Percentiles rank a stretch among this genome's conserved stretches.
These are phyloP conservation scores for Vanilla planifolia DNA, from an alignment of 106 monocot species.

Conservation along the genomic window DNA sequence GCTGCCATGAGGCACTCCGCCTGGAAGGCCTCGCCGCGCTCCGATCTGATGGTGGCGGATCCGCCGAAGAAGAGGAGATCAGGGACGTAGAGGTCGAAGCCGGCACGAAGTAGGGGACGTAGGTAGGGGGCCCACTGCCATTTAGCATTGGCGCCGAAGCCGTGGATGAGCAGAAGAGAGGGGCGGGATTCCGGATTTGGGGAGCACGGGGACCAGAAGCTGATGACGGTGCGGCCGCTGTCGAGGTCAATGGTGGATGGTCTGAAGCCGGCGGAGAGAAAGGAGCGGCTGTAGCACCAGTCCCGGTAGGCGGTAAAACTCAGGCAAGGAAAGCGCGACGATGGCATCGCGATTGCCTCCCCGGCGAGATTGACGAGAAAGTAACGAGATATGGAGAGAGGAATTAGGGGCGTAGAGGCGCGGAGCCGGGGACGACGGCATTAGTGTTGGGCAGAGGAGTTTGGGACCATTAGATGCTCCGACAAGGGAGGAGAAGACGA, in stretches of 20 bases:
- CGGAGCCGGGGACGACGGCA: too few species aligned
- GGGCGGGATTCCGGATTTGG: slow-evolving; percentile 13
- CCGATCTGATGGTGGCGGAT: slow-evolving; percentile 39
- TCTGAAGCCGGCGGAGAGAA: slow-evolving; percentile 60
- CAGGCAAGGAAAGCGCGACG: slow-evolving; percentile 18
- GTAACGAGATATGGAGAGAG: neutral
- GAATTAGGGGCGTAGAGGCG: neutral
- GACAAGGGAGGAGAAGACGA: too few species aligned
- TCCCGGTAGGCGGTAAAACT: slow-evolving; percentile 57
- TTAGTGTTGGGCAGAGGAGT: too few species aligned
- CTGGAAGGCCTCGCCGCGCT: slow-evolving; percentile 65
- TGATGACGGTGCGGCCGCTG: slow-evolving; percentile 17
- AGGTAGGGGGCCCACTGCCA: slow-evolving; percentile 28
- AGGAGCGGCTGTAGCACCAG: slow-evolving; percentile 47
- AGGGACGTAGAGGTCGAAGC: slow-evolving; percentile 30
- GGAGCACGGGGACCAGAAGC: slow-evolving; percentile 17
- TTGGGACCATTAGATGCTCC: too few species aligned
- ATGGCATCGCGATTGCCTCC: neutral
- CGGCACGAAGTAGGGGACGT: slow-evolving; percentile 7
- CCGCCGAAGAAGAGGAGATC: slow-evolving; percentile 62
- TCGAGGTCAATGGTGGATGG: slow-evolving; percentile 20
- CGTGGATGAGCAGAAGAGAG: slow-evolving; percentile 23
- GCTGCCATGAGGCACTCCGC: slow-evolving; percentile 47
- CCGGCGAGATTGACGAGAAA: neutral
- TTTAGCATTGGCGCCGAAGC: slow-evolving; percentile 30